Base-by-base conservation (phyloP, 2,329 filamentous ascomycete genomes). In the Aspergillus persii region DNA sequence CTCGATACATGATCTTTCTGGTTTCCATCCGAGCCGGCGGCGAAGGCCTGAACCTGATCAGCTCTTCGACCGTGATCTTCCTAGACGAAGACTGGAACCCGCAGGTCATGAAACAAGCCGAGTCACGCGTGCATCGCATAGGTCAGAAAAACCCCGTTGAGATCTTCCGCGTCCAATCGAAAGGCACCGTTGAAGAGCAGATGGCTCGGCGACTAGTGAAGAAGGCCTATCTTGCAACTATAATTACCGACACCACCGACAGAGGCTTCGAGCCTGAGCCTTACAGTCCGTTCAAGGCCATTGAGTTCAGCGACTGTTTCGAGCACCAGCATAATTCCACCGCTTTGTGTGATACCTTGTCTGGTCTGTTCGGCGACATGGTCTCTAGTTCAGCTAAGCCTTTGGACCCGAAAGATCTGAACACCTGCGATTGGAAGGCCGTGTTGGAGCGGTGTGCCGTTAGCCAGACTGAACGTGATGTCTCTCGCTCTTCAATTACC, bases 191-290 rank as follows among this genome's bases (percentile, higher is more conserved):
- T 0, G 83, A 86, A 61, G 81, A 84, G 61, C 84, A 86, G 58
- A 86, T 86, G 81, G 77, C 83, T 68, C 78, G 81, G 0, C 74
- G 83, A 1, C 81, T 85, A n/a, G 76, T 79, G 6, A 87, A 87
- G 76, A 88, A 87, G 71, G 74, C 86, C 0, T 87, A 87, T 61
- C 74, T 87, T 0, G 86, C 84, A 0, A 78, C 4, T 26, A 27
- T 8, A 2, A 41, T 41, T 7, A 41, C 36, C 7, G 36, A 15
- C 6, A 41, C 11, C 12, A n/a, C 36, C 4, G 36, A 31, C 6
- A 31, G 30, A 31, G 30, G 18, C 18, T 23, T 23, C 2, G 18
- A 41, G 5, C 3, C n/a, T 6, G 36, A 41, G 36, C 12, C 36
- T 2, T 41, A n/a, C n/a, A n/a, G 4, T 7, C 15, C 36, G 12